Evolutionary conservation across 768 basidiomycete species (phyloP).

Genomic region (Gymnopilus junonius): DNA sequence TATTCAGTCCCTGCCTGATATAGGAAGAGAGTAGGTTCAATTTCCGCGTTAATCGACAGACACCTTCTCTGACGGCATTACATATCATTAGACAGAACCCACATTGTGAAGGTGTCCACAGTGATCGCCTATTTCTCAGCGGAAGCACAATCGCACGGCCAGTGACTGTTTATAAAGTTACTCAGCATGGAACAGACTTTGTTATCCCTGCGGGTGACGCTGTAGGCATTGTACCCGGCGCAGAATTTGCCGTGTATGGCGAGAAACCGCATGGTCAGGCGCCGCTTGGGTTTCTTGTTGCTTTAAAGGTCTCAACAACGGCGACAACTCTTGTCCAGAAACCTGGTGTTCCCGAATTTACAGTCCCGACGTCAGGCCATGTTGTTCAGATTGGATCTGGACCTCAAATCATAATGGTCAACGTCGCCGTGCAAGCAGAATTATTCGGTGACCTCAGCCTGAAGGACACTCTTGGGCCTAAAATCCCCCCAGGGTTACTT

Average conservation of each 20-base stretch:
- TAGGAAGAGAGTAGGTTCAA: neutral
- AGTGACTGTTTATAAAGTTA: neutral
- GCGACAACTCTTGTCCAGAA: neutral
- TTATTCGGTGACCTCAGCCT: neutral
- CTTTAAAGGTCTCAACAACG: neutral
- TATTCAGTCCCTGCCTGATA: neutral
- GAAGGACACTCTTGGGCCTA: neutral
- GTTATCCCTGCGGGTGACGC: neutral
- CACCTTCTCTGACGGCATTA: neutral
- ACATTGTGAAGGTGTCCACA: slow-evolving; percentile 16
- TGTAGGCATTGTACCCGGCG: neutral
- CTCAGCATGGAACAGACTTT: neutral
- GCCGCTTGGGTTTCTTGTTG: neutral
- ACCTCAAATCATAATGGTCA: neutral
- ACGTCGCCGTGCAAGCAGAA: neutral
- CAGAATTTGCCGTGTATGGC: neutral
- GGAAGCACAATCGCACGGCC: neutral
- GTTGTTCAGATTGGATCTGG: neutral
- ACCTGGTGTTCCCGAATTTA: neutral
- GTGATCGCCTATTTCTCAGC: neutral
- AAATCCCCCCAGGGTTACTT: neutral
- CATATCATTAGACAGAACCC: slow-evolving; percentile 21
- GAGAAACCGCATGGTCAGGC: neutral
- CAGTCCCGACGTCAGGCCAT: neutral
- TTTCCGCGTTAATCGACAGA: neutral